These are phyloP conservation scores for Saturnispora sekii DNA, from an alignment of 805 yeast genomes.

Conservation along the genomic window DNA sequence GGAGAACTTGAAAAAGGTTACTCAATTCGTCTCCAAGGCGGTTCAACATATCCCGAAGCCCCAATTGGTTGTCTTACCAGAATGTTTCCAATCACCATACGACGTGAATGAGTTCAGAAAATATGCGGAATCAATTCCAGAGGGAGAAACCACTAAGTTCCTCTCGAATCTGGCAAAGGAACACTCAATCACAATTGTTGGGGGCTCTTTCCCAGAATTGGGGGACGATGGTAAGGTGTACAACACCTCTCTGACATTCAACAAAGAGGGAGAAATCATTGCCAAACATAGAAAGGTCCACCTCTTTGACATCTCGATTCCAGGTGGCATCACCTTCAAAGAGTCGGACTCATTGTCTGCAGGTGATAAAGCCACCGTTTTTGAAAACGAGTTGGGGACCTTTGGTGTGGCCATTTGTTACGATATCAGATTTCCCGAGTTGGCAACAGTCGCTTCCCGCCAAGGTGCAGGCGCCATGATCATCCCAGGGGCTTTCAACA, in stretches of 20 bases:
- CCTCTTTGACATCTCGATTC: constrained; percentile 85
- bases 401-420: constrained; percentile 85
- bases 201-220: constrained; percentile 88
- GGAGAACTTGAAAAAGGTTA: constrained; percentile 64
- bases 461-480: constrained; percentile 64
- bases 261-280: constrained; percentile 61
- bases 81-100: constrained; percentile 94
- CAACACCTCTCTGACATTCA: constrained; percentile 68
- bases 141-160: constrained; percentile 56
- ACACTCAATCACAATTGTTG: constrained; percentile 56
- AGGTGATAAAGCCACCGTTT: constrained; percentile 75
- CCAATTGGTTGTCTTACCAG: constrained; percentile 81
- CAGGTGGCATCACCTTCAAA: constrained; percentile 80
- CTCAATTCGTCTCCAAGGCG: constrained; percentile 56
- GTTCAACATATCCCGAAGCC: constrained; percentile 40
- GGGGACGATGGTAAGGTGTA: constrained; percentile 49
- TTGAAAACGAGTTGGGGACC: constrained; percentile 50
- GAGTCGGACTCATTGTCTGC: constrained; percentile 70
- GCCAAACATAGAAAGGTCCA: constrained; percentile 90
- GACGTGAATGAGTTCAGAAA: constrained; percentile 77
- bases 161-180: constrained; percentile 59
- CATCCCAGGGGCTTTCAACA: constrained; percentile 79
- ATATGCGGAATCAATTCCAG: constrained; percentile 81
- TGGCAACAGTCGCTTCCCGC: constrained; percentile 62
- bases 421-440: constrained; percentile 73